A percentile compares a stretch with the other conserved stretches of the same genome.
phyloP scores from a whole-genome alignment of 441 rosid species.

The Kokia cookei region DNA sequence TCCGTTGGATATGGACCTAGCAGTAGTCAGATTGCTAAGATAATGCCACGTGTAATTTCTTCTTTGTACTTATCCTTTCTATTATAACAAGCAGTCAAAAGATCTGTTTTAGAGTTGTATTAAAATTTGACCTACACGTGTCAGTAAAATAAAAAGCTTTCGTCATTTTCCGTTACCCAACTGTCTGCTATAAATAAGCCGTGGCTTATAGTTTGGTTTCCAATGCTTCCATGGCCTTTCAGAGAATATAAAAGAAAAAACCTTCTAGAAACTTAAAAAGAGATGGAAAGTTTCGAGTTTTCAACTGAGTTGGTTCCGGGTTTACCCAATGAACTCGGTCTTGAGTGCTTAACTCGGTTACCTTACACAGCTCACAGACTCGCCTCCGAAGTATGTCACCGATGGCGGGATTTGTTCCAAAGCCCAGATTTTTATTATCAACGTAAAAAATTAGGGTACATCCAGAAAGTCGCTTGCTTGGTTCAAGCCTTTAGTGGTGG shows the following conservation, averaged over 20 bases:
- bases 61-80: neutral
- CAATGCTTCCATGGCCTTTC: neutral
- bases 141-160: neutral
- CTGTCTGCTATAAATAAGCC: neutral
- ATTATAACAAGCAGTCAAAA: too few relatives aligned
- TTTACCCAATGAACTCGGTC: conserved; percentile 31
- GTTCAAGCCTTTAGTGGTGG: conserved; percentile 22
- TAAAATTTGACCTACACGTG: neutral
- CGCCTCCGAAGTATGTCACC: conserved; percentile 31
- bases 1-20: neutral
- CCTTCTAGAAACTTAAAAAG: neutral
- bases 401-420: conserved; percentile 29
- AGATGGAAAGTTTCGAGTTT: conserved; percentile 16
- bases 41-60: neutral
- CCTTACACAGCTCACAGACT: conserved; percentile 21
- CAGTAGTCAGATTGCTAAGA: too few relatives aligned
- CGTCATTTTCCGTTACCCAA: neutral
- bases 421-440: conserved; percentile 29
- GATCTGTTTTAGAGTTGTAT: neutral
- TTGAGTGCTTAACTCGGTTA: conserved; percentile 35
- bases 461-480: conserved; percentile 33
- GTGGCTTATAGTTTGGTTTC: neutral
- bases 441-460: conserved; percentile 21
- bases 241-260: neutral
- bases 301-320: conserved; percentile 23